Base-by-base conservation (phyloP, 2,329 filamentous ascomycete species). In the Periglandula ipomoeae region DNA sequence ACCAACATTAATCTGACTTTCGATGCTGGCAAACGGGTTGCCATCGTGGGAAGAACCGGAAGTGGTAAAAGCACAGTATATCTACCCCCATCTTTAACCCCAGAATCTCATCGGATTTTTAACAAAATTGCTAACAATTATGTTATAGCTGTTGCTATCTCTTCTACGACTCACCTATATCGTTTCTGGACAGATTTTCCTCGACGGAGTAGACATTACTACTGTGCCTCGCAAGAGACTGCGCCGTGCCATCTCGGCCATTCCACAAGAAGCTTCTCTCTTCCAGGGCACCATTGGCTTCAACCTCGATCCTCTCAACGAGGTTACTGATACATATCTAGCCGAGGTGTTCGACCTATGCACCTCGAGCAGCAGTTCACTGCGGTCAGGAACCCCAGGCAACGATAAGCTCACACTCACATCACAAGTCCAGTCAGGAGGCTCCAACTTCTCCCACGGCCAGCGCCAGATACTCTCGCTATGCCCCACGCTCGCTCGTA, bases 11-110 rank as follows among this genome's bases (percentile, higher is more conserved):
- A 60, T 47, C 59, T 73, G 10, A 63, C 61, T 8, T 67, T 73
- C 42, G 59, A 64, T 3, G 82, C 81, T 0, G 84, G 86, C 1
- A 81, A 83, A 32, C 83, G 82, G 49, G 85, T 83, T 0, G 86
- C 85, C 1, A 73, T 90, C 27, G 82, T 87, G 24, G 86, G 86
- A 1, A 78, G 85, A 3, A 89, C 85, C 0, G 79, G 83, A 0
- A 86, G 82, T 3, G 86, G 86, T 2, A 90, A 90, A 64, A 85
- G 81, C 35, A 89, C 86, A 0, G 72, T 89, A 55, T 57, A 66
- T 19, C 15, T 8, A 8, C 15, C 15, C 8, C 30, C 30, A 8
- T 26, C 8, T 30, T 23, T 58, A 17, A 30, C 24, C 22, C 23
- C 13, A 13, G 5, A 43, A 15, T 17, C 19, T 39, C 19, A 10